Evolutionary conservation across 2,329 filamentous ascomycete genomes (phyloP).

Genomic region (Pestalotiopsis sp.): DNA sequence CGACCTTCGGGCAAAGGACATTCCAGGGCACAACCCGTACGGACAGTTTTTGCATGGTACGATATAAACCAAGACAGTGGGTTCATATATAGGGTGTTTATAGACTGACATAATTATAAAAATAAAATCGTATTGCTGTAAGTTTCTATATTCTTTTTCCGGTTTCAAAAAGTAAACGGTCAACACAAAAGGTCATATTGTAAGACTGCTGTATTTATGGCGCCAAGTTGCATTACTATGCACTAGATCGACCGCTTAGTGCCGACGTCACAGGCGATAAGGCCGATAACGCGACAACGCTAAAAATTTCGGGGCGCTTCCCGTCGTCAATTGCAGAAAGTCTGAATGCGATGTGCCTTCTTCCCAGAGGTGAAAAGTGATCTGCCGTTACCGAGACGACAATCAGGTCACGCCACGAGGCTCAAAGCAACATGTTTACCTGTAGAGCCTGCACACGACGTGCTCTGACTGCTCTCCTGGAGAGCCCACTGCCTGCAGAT

Average conservation of each 20-base stretch:
- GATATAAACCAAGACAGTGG: no score
- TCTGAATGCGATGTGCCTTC: conserved; percentile 9
- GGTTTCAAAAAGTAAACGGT: no score
- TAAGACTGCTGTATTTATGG: no score
- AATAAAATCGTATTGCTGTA: no score
- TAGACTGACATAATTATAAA: no score
- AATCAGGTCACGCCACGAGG: not conserved
- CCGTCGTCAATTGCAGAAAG: not conserved
- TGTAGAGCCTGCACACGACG: conserved; percentile 39
- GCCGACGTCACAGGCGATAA: conserved; percentile 11
- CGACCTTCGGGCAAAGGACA: no score
- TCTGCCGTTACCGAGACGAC: not conserved
- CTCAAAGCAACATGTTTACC: conserved; percentile 36
- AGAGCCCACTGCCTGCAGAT: conserved; percentile 19
- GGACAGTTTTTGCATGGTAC: no score
- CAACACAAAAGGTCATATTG: no score
- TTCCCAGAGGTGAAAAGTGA: not conserved
- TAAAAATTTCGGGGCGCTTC: conserved; percentile 10
- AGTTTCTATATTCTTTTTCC: no score
- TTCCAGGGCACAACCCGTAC: no score
- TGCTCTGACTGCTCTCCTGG: conserved; percentile 22
- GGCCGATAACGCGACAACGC: conserved; percentile 2
- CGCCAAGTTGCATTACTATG: not conserved
- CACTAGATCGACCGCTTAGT: not conserved
- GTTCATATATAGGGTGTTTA: no score